Percentiles rank a stretch among this genome's conserved stretches.
Evolutionary conservation across 768 basidiomycete species (phyloP).

Genomic region (Leccinum obscurum): DNA sequence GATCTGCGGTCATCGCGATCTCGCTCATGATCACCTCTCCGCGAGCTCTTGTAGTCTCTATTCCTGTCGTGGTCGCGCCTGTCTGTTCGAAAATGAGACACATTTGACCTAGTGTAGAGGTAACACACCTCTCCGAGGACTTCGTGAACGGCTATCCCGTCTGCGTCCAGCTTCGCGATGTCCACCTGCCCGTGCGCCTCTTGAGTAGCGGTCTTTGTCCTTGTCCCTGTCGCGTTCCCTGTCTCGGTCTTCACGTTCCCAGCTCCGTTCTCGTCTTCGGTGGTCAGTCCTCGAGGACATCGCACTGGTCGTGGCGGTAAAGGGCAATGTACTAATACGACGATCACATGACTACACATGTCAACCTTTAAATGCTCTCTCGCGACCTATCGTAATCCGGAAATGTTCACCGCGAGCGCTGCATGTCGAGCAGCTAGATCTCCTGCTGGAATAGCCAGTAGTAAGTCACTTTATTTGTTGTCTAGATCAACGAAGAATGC

Average conservation of each 20-base stretch:
- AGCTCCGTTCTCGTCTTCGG: slow-evolving; percentile 61
- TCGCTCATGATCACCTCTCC: slow-evolving; percentile 33
- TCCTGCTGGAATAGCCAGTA: slow-evolving; percentile 6
- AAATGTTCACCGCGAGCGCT: slow-evolving; percentile 22
- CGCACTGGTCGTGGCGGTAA: slow-evolving; percentile 43
- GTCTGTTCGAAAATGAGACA: slow-evolving; percentile 31
- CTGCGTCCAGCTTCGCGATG: slow-evolving; percentile 38
- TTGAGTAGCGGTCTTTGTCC: slow-evolving; percentile 45
- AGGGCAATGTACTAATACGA: slow-evolving; percentile 5
- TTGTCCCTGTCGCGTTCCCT: slow-evolving; percentile 32
- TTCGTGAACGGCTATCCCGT: slow-evolving; percentile 41
- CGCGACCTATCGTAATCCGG: background rate
- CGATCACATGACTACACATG: slow-evolving; percentile 28
- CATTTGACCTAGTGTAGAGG: background rate
- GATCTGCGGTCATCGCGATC: slow-evolving; percentile 33
- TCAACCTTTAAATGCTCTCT: background rate
- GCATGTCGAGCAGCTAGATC: slow-evolving; percentile 22
- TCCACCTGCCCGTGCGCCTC: slow-evolving; percentile 34
- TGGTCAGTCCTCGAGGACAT: slow-evolving; percentile 60
- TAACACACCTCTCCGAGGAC: slow-evolving; percentile 35
- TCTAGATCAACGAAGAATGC: slow-evolving; percentile 8
- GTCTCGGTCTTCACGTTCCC: slow-evolving; percentile 49
- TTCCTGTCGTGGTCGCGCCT: slow-evolving; percentile 35
- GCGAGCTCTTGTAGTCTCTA: slow-evolving; percentile 38
- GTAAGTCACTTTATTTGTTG: slow-evolving; percentile 13